Percentiles rank a stretch among this genome's conserved stretches.
Conservation (phyloP, 2,329 filamentous ascomycete genomes). For the Pyrenophora tritici-repentis region DNA sequence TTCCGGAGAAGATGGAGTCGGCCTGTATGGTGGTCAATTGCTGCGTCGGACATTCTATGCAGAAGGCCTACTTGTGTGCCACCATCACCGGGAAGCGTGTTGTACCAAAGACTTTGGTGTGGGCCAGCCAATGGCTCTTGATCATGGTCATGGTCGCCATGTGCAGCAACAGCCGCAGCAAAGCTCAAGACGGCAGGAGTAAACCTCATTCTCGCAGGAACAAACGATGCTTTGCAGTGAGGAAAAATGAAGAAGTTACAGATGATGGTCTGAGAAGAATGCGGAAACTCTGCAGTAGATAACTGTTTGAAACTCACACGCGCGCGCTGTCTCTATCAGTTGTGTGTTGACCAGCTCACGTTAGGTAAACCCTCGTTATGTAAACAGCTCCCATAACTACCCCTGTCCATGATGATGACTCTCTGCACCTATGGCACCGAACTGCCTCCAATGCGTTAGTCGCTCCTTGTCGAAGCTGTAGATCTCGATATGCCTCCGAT, state of each 20-base stretch:
- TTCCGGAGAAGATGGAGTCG: constrained; percentile 86
- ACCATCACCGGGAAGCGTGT: constrained; percentile 78
- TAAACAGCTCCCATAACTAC: constrained; percentile 41
- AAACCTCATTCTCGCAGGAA: constrained; percentile 37
- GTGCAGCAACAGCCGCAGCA: constrained; percentile 61
- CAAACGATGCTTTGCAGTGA: background rate
- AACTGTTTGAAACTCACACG: constrained; percentile 17
- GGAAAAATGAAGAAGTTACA: constrained; percentile 4
- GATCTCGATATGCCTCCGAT: constrained; percentile 12
- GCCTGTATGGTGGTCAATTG: constrained; percentile 58
- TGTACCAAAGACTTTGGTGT: constrained; percentile 80
- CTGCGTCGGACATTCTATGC: background rate
- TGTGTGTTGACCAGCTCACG: constrained; percentile 34
- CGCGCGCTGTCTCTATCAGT: constrained; percentile 29
- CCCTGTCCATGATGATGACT: constrained; percentile 26
- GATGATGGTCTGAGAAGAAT: background rate
- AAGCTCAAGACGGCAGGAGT: constrained; percentile 40
- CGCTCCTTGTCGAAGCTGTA: constrained; percentile 7
- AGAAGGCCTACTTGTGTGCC: constrained; percentile 70
- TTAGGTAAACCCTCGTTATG: constrained; percentile 47
- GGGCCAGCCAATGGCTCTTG: constrained; percentile 70
- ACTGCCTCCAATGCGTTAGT: constrained; percentile 30
- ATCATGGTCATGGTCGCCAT: constrained; percentile 60
- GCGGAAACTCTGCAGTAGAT: constrained; percentile 28
- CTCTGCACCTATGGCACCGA: constrained; percentile 27